Evolutionary conservation across 306 rosid species (phyloP).

Genomic region (Prunus fruticosa): DNA sequence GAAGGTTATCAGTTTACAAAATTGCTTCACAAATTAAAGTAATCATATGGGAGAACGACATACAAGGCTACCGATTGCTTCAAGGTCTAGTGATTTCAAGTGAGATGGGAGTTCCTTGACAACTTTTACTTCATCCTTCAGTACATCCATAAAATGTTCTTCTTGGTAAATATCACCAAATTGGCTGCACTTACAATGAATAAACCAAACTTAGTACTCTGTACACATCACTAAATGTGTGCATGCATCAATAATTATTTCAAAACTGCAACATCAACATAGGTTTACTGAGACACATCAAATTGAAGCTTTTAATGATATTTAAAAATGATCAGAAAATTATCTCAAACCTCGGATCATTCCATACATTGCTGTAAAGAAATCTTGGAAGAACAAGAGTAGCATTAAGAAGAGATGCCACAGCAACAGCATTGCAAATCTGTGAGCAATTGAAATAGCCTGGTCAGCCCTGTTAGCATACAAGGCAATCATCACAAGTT

Average conservation of each 20-base stretch:
- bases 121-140: conserved; percentile 64
- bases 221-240: neutral
- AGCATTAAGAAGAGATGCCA: conserved; percentile 87
- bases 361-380: conserved; percentile 95
- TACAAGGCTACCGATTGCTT: conserved; percentile 85
- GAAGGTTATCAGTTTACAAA: neutral
- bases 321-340: neutral
- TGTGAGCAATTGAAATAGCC: conserved; percentile 44
- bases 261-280: neutral
- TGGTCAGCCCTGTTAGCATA: conserved; percentile 22
- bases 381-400: conserved; percentile 80
- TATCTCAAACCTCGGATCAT: conserved; percentile 79
- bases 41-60: conserved; percentile 10
- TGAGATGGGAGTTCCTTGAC: conserved; percentile 81
- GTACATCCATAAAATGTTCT: conserved; percentile 58
- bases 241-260: conserved; percentile 6
- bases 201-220: neutral
- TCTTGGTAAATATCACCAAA: conserved; percentile 94
- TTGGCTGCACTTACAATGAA: conserved; percentile 56
- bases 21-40: conserved; percentile 9
- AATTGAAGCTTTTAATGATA: neutral
- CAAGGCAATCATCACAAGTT: neutral
- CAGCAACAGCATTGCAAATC: conserved; percentile 94
- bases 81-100: conserved; percentile 58
- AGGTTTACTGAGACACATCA: too few relatives aligned